Conservation (phyloP, 2,329 filamentous ascomycete species). For the Neonectria hederae region DNA sequence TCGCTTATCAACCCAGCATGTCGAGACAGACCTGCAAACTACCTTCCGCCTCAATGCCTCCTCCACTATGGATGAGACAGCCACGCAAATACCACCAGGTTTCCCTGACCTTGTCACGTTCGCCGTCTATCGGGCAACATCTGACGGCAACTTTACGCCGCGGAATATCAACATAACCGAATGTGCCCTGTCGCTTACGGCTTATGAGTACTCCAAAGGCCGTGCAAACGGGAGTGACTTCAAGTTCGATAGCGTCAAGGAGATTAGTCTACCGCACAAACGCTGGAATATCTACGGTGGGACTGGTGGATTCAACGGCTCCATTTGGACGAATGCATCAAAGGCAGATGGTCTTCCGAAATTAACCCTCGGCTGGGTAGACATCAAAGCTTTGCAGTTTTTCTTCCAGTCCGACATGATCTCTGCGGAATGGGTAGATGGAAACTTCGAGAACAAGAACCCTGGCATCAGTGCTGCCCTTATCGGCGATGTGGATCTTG, state of each 20-base stretch:
- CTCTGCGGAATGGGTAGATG: too few relatives aligned
- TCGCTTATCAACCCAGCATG: neutral
- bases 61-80: neutral
- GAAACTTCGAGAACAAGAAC: too few relatives aligned
- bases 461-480: too few relatives aligned
- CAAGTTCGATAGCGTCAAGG: neutral
- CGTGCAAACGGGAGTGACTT: conserved; percentile 22
- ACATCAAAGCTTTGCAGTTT: too few relatives aligned
- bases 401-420: too few relatives aligned
- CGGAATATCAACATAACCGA: conserved; percentile 18
- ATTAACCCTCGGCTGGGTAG: too few relatives aligned
- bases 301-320: neutral
- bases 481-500: too few relatives aligned
- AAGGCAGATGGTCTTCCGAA: neutral
- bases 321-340: neutral
- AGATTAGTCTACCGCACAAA: neutral
- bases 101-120: conserved; percentile 7
- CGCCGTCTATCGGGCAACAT: conserved; percentile 20
- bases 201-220: conserved; percentile 9
- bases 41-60: conserved; percentile 13
- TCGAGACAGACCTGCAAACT: neutral
- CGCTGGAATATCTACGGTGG: neutral
- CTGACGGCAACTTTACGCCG: conserved; percentile 12
- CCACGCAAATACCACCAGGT: neutral
- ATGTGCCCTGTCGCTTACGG: conserved; percentile 3